A percentile compares a stretch with the other conserved stretches of the same genome.
These are phyloP conservation scores for Ammopiptanthus mongolicus DNA, from an alignment of 306 rosid genomes.

Conservation along the genomic window DNA sequence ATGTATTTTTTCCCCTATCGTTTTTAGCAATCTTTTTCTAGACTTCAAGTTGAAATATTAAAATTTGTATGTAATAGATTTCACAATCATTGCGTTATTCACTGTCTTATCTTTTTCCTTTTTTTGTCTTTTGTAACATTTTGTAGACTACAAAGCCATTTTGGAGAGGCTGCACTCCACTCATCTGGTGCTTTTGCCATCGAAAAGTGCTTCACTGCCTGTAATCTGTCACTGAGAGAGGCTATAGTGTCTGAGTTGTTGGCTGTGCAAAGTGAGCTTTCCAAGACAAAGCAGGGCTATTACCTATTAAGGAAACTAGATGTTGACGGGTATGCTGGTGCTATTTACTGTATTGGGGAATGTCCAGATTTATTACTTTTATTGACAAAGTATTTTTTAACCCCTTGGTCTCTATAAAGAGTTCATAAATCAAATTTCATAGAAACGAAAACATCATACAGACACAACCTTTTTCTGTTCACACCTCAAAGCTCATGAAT, in stretches of 20 bases:
- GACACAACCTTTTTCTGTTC: not conserved
- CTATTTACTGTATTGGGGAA: constrained; percentile 18
- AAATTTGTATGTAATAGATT: constrained; percentile 3
- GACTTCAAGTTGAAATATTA: constrained; percentile 5
- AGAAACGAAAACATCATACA: not conserved
- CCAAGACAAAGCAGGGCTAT: constrained; percentile 84
- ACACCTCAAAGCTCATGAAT: not conserved
- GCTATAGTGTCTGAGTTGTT: constrained; percentile 74
- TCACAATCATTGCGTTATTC: not conserved
- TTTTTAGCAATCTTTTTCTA: not conserved
- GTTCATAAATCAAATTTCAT: not conserved
- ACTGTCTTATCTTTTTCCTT: not conserved
- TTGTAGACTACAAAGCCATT: constrained; percentile 69
- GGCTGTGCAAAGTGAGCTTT: constrained; percentile 58
- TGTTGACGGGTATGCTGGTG: constrained; percentile 64
- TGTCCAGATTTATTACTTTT: constrained; percentile 11
- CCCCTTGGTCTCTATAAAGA: not conserved
- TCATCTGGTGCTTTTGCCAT: constrained; percentile 70
- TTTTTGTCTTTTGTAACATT: constrained; percentile 16
- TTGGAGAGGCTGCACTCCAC: constrained; percentile 71
- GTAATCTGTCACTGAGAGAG: constrained; percentile 75
- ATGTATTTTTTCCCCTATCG: not conserved
- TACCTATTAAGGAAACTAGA: constrained; percentile 77
- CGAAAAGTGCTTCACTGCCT: constrained; percentile 65
- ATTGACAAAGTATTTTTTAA: not conserved